Base-by-base conservation (phyloP, 495 filamentous ascomycete species). In the Penicillium coprophilum region DNA sequence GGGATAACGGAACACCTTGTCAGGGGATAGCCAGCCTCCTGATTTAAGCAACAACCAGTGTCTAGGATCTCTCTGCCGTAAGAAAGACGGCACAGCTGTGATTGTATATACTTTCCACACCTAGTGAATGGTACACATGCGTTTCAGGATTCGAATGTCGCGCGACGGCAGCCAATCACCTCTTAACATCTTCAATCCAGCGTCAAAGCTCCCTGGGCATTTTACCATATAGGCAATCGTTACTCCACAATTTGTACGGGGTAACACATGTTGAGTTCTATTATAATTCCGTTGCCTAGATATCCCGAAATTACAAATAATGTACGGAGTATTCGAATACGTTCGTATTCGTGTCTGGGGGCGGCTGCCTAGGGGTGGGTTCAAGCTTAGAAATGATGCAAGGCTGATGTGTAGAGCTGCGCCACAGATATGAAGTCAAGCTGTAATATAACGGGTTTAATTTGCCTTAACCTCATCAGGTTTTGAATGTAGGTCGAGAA, bases 101-200 rank as follows among this genome's bases (percentile, higher is more conserved):
- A 50, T 50, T 38, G 28, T 38, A 23, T 45, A 45, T 23, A 45
- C 21, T 15, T 45, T 45, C 43, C n/a, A 28, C 44, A 27, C 45
- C 45, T 30, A 13, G 34, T 12, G 34, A 9, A 8, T 46, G 28
- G 28, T 19, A 53, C 27, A 20, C 10, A 45, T 46, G 45, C 46
- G 43, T 55, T 38, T 60, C 58, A 56, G 38, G 46, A 47, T 49
- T 8, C 46, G 30, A 20, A 23, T 34, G 12, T 23, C 39, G 53
- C 53, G 58, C 53, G 47, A 56, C 58, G 48, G 43, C 21, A 28
- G 15, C 58, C 53, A 56, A 60, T 56, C 31, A 48, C 41, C 20
- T 8, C 8, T 17, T 4, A n/a, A 38, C 20, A 20, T 45, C 30
- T 5, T 19, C 20, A 34, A 10, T 13, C 5, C 5, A 24, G 34